Evolutionary conservation across 23 red algal species (phyloP), one percentile per base, ranked within the genome.

Genomic region (Chondrus crispus): DNA sequence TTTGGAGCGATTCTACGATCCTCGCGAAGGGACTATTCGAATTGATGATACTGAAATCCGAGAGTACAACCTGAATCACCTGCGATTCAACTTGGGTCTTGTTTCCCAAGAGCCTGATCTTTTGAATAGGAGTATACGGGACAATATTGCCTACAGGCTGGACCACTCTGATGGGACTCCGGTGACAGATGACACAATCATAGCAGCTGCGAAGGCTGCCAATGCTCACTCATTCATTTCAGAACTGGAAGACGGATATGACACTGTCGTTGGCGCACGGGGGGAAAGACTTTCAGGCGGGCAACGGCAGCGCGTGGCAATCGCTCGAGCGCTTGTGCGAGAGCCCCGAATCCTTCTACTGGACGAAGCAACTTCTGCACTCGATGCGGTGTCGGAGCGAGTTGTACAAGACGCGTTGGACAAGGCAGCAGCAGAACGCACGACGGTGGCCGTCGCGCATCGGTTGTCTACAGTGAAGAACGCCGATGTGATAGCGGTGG

Each of bases 1-100:
- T 11, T 28, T 96, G n/a, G 94, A 95, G 58, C 90, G 97, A 22
- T 99, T 99, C 71, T 99, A 99, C 64, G 94, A 99, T 71, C 69
- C 78, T 19, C 49, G 84, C 20, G 72, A 22, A 39, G 97, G 95
- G 43, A 90, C 53, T 22, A 7, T 95, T 47, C 29, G 62, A 43
- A 75, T 99, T 13, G 97, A 99, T 68, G 94, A 85, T 5, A 81
- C 6, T 12, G 82, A 88, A 33, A 64, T 75, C n/a, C 42, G 47
- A 20, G 83, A 95, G 53, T 82, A 74, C 12, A 85, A 99, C 50
- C 51, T 99, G 66, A 52, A 48, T 13, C 60, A 80, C 46, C 33
- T 93, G 41, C 91, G 93, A 43, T 72, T 53, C 37, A 93, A 96
- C 22, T 29, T 99, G 49, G 91, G 90, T 36, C 60, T 99, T 19